Percentiles rank a stretch among this genome's conserved stretches.
Conservation (phyloP, 306 rosid species). For the Fragaria iinumae region DNA sequence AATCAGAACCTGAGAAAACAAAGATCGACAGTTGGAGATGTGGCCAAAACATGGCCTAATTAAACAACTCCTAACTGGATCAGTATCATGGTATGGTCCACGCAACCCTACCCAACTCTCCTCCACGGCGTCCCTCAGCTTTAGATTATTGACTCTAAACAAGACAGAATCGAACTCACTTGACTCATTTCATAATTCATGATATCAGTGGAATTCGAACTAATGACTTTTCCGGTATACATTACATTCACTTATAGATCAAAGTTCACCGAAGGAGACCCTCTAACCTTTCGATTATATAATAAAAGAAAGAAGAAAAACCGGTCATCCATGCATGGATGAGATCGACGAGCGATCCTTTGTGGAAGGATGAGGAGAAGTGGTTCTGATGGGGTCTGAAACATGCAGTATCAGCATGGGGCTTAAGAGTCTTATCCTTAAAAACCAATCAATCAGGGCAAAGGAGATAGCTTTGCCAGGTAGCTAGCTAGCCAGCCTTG, state of each 20-base stretch:
- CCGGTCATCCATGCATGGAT: background rate
- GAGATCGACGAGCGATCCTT: slow-evolving; percentile 9
- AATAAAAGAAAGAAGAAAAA: background rate
- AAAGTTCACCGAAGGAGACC: background rate
- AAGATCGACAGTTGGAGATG: slow-evolving; percentile 7
- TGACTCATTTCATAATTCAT: background rate
- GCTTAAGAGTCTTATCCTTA: slow-evolving; percentile 50
- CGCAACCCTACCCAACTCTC: background rate
- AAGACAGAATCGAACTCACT: background rate
- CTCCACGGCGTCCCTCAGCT: background rate
- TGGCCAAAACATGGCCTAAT: background rate
- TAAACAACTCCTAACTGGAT: slow-evolving; percentile 1
- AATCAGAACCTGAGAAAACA: background rate
- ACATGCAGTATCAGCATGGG: background rate
- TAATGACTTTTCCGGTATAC: too few species aligned
- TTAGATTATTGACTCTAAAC: slow-evolving; percentile 18
- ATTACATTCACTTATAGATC: background rate
- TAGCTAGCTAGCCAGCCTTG: slow-evolving; percentile 6
- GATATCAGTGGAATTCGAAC: background rate
- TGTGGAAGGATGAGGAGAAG: slow-evolving; percentile 2
- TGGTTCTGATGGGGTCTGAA: slow-evolving; percentile 5
- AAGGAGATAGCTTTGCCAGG: slow-evolving; percentile 26
- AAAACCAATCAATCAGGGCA: slow-evolving; percentile 23
- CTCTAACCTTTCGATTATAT: background rate
- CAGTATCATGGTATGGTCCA: slow-evolving; percentile 3